These are phyloP conservation scores for Ceratobasidium sp. DNA, from an alignment of 1,284 basidiomycete species.

Conservation along the genomic window DNA sequence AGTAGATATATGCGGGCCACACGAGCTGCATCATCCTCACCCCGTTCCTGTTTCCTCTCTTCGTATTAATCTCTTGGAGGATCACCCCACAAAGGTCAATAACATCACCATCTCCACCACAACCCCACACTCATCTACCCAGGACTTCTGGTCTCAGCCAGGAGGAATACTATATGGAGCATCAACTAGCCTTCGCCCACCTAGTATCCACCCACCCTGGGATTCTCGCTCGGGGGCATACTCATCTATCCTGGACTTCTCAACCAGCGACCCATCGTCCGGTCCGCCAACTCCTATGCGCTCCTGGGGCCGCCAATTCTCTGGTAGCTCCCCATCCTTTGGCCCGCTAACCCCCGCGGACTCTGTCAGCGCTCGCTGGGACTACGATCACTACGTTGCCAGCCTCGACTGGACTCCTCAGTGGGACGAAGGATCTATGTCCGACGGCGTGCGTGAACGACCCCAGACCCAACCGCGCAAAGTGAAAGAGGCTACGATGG, in stretches of 20 bases:
- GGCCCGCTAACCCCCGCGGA: conserved; percentile 15
- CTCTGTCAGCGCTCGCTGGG: not conserved
- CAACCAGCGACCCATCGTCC: not conserved
- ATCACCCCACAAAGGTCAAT: not conserved
- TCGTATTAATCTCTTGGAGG: not conserved
- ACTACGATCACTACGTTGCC: not conserved
- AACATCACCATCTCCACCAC: not conserved
- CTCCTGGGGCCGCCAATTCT: conserved; percentile 15
- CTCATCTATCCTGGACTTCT: conserved; percentile 3
- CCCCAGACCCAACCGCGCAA: not conserved
- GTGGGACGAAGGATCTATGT: conserved; percentile 1
- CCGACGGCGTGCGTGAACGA: not conserved
- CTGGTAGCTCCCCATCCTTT: conserved; percentile 1
- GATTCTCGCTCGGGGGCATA: not conserved
- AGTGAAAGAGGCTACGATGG: conserved; percentile 9
- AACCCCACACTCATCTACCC: not conserved
- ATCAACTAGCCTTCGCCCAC: not conserved
- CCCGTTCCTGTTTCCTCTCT: not conserved
- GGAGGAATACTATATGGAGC: not conserved
- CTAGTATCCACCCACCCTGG: not conserved
- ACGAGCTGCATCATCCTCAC: not conserved
- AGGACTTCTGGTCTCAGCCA: not conserved
- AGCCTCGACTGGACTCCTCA: not conserved
- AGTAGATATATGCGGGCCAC: not conserved
- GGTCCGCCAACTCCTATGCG: not conserved